These are phyloP conservation scores for Pseudevernia furfuracea DNA, from an alignment of 495 filamentous ascomycete genomes.

Conservation along the genomic window DNA sequence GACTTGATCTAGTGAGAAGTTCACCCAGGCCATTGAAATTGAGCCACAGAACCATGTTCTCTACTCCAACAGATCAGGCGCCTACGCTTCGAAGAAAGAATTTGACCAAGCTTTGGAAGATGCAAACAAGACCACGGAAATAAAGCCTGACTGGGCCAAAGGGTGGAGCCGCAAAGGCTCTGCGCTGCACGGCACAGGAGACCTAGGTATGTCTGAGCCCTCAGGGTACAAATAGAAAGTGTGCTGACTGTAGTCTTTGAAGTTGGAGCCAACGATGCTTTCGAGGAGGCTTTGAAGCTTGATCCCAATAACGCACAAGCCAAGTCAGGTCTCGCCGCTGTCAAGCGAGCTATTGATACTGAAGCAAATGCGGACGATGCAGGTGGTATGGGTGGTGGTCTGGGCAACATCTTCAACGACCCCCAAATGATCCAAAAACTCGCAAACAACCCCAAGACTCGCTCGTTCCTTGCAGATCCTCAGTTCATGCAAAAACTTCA, in stretches of 20 bases:
- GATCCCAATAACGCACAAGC: conserved; percentile 89
- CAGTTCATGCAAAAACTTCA: conserved; percentile 87
- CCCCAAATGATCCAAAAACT: conserved; percentile 84
- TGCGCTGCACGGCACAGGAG: conserved; percentile 76
- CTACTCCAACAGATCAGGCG: conserved; percentile 94
- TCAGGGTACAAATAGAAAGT: neutral
- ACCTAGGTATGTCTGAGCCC: conserved; percentile 50
- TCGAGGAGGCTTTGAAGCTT: conserved; percentile 82
- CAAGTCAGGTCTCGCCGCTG: conserved; percentile 74
- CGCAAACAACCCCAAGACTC: conserved; percentile 87
- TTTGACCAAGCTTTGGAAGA: conserved; percentile 79
- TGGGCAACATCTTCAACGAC: conserved; percentile 89
- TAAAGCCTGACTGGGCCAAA: conserved; percentile 98
- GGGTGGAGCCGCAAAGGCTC: conserved; percentile 90
- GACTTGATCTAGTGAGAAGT: conserved; percentile 63
- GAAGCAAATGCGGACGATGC: conserved; percentile 63
- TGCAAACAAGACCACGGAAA: conserved; percentile 82
- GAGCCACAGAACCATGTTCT: conserved; percentile 88
- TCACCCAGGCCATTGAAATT: conserved; percentile 85
- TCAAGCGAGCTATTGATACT: conserved; percentile 79
- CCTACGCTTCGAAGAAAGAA: conserved; percentile 85
- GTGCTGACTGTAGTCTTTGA: neutral
- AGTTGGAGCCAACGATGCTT: conserved; percentile 79
- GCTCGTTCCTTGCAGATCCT: conserved; percentile 69
- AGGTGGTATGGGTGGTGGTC: conserved; percentile 59